Conservation (phyloP, 2,329 filamentous ascomycete genomes). For the Talaromyces sp. region DNA sequence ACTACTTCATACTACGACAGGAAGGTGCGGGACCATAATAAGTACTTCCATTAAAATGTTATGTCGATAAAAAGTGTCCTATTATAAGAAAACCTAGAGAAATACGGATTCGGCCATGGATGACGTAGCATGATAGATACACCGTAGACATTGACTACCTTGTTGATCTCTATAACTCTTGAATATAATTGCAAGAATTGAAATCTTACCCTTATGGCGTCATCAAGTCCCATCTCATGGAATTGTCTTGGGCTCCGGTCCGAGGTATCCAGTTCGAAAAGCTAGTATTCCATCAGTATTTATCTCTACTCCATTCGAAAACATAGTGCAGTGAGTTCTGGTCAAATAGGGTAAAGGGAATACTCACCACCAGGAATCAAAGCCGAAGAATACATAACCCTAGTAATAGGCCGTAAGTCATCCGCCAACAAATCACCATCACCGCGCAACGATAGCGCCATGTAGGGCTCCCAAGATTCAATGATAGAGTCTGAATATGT, state of each 20-base stretch:
- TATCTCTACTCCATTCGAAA: neutral
- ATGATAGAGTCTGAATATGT: constrained; percentile 38
- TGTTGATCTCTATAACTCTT: neutral
- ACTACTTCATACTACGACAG: too few species aligned
- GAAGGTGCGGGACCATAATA: too few species aligned
- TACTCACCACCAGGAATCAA: constrained; percentile 56
- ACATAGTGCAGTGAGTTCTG: neutral
- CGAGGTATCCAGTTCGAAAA: constrained; percentile 38
- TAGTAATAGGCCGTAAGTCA: constrained; percentile 55
- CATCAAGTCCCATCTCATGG: neutral
- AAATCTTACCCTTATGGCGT: neutral
- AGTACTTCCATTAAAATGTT: too few species aligned
- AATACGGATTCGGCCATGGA: too few species aligned
- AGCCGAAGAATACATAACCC: constrained; percentile 59
- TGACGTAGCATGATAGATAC: too few species aligned
- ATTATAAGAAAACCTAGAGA: too few species aligned
- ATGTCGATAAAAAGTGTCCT: too few species aligned
- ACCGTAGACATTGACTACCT: too few species aligned
- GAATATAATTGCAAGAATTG: neutral
- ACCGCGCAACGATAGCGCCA: constrained; percentile 37
- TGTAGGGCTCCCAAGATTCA: constrained; percentile 40
- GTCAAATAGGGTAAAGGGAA: neutral
- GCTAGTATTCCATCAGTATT: constrained; percentile 24
- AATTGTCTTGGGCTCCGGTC: constrained; percentile 32
- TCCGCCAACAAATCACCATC: constrained; percentile 27